Conservation (phyloP, 208 protist species). For the Leishmania aethiopica region DNA sequence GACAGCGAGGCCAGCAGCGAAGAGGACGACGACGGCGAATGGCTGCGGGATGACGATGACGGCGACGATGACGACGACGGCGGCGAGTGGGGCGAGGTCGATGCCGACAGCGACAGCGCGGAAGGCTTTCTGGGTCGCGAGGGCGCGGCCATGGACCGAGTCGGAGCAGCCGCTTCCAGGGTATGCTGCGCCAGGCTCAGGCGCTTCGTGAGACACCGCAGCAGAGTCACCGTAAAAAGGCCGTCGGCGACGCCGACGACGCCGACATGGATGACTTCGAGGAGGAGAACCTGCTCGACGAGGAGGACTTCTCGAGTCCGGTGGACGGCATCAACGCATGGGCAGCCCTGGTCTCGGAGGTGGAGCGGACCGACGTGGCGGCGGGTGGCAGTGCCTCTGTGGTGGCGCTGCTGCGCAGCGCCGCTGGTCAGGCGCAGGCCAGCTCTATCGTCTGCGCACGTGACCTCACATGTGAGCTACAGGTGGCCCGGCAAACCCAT, state of each 20-base stretch:
- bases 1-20: slow-evolving; percentile 50
- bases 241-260: slow-evolving; percentile 3
- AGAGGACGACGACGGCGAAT: slow-evolving; percentile 47
- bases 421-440: slow-evolving; percentile 34
- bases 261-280: slow-evolving; percentile 45
- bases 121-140: slow-evolving; percentile 32
- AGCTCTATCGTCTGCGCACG: slow-evolving; percentile 40
- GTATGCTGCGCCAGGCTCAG: slow-evolving; percentile 48
- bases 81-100: slow-evolving; percentile 28
- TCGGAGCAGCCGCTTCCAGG: slow-evolving; percentile 33
- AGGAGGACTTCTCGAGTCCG: slow-evolving; percentile 73
- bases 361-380: slow-evolving; percentile 26
- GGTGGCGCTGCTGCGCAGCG: slow-evolving; percentile 35
- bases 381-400: slow-evolving; percentile 7
- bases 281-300: slow-evolving; percentile 74
- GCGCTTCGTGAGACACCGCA: slow-evolving; percentile 29
- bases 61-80: slow-evolving; percentile 35
- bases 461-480: slow-evolving; percentile 24
- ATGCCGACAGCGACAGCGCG: slow-evolving; percentile 28
- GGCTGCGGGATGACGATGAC: slow-evolving; percentile 29
- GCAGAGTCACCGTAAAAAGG: background rate
- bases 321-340: slow-evolving; percentile 72
- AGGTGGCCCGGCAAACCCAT: slow-evolving; percentile 22
- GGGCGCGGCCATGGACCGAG: slow-evolving; percentile 13
- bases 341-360: slow-evolving; percentile 41